These are phyloP conservation scores for Metschnikowia dekortorum DNA, from an alignment of 805 yeast genomes.

Conservation along the genomic window DNA sequence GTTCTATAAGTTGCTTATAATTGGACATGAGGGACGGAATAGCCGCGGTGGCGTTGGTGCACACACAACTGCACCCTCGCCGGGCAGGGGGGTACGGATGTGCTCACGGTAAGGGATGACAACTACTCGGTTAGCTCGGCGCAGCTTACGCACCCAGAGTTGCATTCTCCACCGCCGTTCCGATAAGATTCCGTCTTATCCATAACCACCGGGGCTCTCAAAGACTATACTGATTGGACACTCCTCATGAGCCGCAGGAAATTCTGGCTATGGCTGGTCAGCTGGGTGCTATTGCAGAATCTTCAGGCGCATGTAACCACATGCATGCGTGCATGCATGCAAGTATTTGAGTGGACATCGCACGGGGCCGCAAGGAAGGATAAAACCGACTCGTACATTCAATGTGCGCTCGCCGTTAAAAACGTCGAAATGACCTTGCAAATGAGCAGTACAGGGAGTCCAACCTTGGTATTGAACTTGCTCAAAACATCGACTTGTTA, in stretches of 20 bases:
- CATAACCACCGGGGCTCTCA: too few species aligned
- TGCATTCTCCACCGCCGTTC: too few species aligned
- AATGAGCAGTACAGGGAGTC: too few species aligned
- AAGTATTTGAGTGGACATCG: not conserved
- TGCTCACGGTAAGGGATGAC: not conserved
- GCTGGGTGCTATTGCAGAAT: not conserved
- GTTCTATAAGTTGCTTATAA: slow-evolving; percentile 3
- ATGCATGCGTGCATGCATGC: not conserved
- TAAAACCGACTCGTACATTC: not conserved
- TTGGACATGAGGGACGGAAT: not conserved
- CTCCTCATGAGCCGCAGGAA: not conserved
- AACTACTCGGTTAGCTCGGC: too few species aligned
- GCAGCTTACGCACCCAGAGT: too few species aligned
- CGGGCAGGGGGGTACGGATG: not conserved
- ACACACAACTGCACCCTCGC: not conserved
- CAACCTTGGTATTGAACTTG: not conserved
- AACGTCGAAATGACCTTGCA: not conserved
- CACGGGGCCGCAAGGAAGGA: not conserved
- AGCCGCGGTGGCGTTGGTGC: not conserved
- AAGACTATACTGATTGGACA: too few species aligned
- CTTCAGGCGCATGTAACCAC: not conserved
- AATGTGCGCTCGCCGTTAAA: not conserved
- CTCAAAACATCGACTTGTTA: too few species aligned
- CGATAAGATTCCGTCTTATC: too few species aligned
- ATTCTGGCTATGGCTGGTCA: not conserved